Base-by-base conservation (phyloP, 495 filamentous ascomycete genomes). In the Rusavskia elegans region DNA sequence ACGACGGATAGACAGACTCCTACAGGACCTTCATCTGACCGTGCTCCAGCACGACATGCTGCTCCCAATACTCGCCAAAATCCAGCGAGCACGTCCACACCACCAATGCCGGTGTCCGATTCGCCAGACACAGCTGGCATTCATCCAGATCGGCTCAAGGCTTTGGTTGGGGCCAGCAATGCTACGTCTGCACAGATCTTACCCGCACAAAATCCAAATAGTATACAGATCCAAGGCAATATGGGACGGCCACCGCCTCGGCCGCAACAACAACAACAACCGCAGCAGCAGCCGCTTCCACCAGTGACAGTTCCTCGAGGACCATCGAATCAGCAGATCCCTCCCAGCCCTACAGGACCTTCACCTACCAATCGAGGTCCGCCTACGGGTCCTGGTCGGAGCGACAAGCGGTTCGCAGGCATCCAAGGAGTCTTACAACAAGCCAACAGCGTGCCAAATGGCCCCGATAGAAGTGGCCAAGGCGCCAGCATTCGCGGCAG, bases 111-210 rank as follows among this genome's bases (percentile, higher is more conserved):
- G 17, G 51, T 45, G 35, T 37, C 42, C 17, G 58, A 54, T 21
- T 39, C 32, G 20, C 48, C 45, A 38, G 59, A 62, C 23, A 57
- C 50, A 23, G 54, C 57, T 11, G 55, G 57, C 30, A 56, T 62
- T 36, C 59, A 62, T 45, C 59, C 59, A 8, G 59, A 62, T 50
- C 57, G 59, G 10, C n/a, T 62, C 16, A 62, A 59, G 17, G 55
- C 57, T n/a, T 55, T 62, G 10, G 57, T 57, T 49, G 57, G 55
- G 19, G 38, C 49, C 5, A 51, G 32, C 13, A 46, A 41, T 29
- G 8, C 39, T 42, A 6, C n/a, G 20, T 11, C 39, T 42, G 8
- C 39, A 42, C 39, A 5, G 32, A 35, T 35, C 32, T 2, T 11
- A 19, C 8, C 39, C 14, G 32, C 41, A n/a, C 36, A 48, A 37